phyloP scores from a whole-genome alignment of 2,329 filamentous ascomycete species.

The Juglanconis juglandina region DNA sequence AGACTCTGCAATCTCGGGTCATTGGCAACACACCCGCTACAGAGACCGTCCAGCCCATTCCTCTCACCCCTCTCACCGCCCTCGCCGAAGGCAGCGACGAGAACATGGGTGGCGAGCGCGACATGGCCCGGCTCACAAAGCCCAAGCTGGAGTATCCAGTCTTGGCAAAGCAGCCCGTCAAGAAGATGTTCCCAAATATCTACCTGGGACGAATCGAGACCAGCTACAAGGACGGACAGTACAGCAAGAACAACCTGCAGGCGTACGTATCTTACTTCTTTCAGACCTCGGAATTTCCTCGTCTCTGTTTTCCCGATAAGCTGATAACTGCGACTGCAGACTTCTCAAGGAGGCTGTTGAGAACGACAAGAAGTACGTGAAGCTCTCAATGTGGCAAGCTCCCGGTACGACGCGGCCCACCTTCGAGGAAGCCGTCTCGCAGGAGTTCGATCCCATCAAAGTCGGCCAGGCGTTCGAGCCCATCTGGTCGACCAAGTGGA shows the following conservation, averaged over 20 bases:
- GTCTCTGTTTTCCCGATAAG: not conserved
- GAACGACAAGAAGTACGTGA: constrained; percentile 71
- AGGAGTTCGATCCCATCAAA: constrained; percentile 70
- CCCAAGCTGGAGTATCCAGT: constrained; percentile 49
- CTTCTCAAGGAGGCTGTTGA: constrained; percentile 68
- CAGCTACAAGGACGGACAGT: constrained; percentile 78
- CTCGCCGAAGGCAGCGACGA: constrained; percentile 12
- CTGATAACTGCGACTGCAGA: constrained; percentile 32
- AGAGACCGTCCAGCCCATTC: not conserved
- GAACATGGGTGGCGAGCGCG: constrained; percentile 50
- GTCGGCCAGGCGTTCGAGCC: constrained; percentile 83
- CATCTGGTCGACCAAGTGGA: constrained; percentile 98
- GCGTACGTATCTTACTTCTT: constrained; percentile 23
- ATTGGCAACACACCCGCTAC: too few species aligned
- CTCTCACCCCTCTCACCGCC: not conserved
- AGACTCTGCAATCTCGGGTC: too few species aligned
- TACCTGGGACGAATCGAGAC: constrained; percentile 79
- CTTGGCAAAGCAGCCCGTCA: constrained; percentile 53
- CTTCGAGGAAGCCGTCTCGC: constrained; percentile 76
- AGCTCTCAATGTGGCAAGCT: constrained; percentile 82
- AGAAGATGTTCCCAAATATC: constrained; percentile 79
- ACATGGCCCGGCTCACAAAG: constrained; percentile 35
- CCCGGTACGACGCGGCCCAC: constrained; percentile 75
- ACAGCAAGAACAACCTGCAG: constrained; percentile 67
- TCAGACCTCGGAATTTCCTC: constrained; percentile 8